Conservation (phyloP, 2,329 filamentous ascomycete species). For the Cordyceps javanica region DNA sequence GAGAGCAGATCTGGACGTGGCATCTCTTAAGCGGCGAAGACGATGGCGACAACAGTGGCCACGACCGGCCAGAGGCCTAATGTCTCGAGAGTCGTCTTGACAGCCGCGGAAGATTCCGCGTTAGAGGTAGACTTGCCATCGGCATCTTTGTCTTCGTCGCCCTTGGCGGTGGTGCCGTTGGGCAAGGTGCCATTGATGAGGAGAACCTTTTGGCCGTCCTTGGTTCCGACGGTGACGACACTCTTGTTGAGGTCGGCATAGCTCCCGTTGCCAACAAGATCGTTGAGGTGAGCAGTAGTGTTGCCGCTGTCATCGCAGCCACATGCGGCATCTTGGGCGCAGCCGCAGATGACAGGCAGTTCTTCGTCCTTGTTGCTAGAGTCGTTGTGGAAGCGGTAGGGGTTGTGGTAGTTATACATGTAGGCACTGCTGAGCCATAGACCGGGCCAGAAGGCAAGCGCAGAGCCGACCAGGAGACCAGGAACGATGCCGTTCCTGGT, state of each 20-base stretch:
- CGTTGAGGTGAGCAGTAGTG: slow-evolving; percentile 51
- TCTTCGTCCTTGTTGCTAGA: slow-evolving; percentile 36
- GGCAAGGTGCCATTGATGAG: slow-evolving; percentile 71
- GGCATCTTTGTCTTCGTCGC: slow-evolving; percentile 29
- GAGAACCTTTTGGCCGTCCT: slow-evolving; percentile 60
- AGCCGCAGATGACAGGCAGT: slow-evolving; percentile 38
- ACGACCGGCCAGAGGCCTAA: slow-evolving; percentile 46
- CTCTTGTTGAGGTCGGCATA: slow-evolving; percentile 54
- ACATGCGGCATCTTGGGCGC: slow-evolving; percentile 46
- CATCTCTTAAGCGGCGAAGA: slow-evolving; percentile 33
- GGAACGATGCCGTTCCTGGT: slow-evolving; percentile 43
- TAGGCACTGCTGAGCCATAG: slow-evolving; percentile 60
- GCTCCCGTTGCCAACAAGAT: slow-evolving; percentile 60
- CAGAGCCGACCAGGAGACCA: slow-evolving; percentile 40
- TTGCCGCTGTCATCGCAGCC: slow-evolving; percentile 61
- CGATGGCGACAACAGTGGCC: slow-evolving; percentile 37
- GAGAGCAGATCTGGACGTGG: not conserved
- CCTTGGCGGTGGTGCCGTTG: slow-evolving; percentile 53
- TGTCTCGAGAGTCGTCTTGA: slow-evolving; percentile 29
- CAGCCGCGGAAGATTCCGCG: too few species aligned
- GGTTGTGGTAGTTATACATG: slow-evolving; percentile 42
- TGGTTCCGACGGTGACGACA: slow-evolving; percentile 52
- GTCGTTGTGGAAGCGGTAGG: slow-evolving; percentile 45
- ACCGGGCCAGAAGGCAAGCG: slow-evolving; percentile 56
- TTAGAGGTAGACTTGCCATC: slow-evolving; percentile 34